Base-by-base conservation (phyloP, 768 basidiomycete species). In the Auriscalpium microsporum region DNA sequence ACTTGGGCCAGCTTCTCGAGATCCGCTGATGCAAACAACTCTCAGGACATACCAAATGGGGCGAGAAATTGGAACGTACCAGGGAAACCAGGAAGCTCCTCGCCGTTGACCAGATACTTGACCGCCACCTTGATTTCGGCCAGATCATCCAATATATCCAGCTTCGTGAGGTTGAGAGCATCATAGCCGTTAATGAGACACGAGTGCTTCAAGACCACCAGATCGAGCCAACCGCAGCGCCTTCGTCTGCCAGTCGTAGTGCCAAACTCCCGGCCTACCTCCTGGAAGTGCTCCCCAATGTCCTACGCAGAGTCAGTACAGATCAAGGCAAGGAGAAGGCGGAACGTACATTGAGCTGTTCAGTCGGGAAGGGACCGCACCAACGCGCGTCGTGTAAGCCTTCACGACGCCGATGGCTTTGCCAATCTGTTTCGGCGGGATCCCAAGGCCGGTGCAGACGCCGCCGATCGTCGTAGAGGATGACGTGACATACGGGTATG, bases 311-410 rank as follows among this genome's bases (percentile, higher is more conserved):
- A 56, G 38, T 8, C 19, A 21, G 56, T 50, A 61, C 54, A 13
- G 56, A 49, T 1, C 7, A 19, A 23, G 11, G 9, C 2, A 1
- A 21, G 52, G 34, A 10, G 13, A n/a, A 21, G 19, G 56, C 21
- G 46, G 16, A 9, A 73, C 84, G 55, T 50, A 91, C 88, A 70
- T 94, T 87, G 54, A 96, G 79, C 68, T 93, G 90, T 70, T 99
- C 96, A 0, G 90, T 92, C 8, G 96, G 94, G 79, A 99, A 98
- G 4, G 96, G 96, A 0, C 96, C 96, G 40, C 91, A n/a, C 96
- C 96, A 21, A 99, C 96, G 28, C 96, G 82, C 1, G 96, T 98
- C 16, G 96, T 98, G 70, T 99, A 99, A 0, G 96, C 96, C 71
- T 98, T 99, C 67, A 97, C 77, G 56, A 99, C 96, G 47, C 96